phyloP scores from a whole-genome alignment of 495 filamentous ascomycete genomes.

The Penicillium lagena region DNA sequence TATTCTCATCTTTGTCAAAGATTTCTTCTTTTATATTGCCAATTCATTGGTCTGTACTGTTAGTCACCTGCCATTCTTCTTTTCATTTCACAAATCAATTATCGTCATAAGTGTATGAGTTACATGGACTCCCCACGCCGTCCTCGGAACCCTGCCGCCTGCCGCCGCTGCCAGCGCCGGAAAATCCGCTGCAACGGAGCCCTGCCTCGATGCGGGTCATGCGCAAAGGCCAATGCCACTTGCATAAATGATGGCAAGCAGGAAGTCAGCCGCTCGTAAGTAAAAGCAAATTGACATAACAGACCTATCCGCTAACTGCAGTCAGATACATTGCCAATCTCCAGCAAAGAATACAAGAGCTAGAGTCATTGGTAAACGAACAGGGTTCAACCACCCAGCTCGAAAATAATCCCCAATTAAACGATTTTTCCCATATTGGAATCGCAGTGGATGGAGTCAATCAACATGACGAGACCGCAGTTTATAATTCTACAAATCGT shows the following conservation, averaged over 20 bases:
- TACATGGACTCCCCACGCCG: constrained; percentile 23
- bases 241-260: constrained; percentile 40
- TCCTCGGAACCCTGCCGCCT: constrained; percentile 33
- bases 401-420: constrained; percentile 11
- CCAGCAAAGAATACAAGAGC: constrained; percentile 33
- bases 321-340: constrained; percentile 33
- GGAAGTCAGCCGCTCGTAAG: constrained; percentile 32
- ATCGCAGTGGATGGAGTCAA: too few species aligned
- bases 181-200: constrained; percentile 20
- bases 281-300: not conserved
- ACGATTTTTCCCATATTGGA: too few species aligned
- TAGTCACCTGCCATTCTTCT: too few species aligned
- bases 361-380: constrained; percentile 33
- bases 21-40: too few species aligned
- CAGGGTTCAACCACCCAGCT: constrained; percentile 24
- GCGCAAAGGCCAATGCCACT: constrained; percentile 28
- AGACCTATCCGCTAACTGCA: not conserved
- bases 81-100: too few species aligned
- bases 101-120: not conserved
- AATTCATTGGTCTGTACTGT: too few species aligned
- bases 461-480: too few species aligned
- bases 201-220: constrained; percentile 26
- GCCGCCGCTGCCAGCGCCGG: constrained; percentile 24
- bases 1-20: not conserved
- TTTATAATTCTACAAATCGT: not conserved